Base-by-base conservation (phyloP, 1,139 yeast species). In the Debaryomyces sp. region DNA sequence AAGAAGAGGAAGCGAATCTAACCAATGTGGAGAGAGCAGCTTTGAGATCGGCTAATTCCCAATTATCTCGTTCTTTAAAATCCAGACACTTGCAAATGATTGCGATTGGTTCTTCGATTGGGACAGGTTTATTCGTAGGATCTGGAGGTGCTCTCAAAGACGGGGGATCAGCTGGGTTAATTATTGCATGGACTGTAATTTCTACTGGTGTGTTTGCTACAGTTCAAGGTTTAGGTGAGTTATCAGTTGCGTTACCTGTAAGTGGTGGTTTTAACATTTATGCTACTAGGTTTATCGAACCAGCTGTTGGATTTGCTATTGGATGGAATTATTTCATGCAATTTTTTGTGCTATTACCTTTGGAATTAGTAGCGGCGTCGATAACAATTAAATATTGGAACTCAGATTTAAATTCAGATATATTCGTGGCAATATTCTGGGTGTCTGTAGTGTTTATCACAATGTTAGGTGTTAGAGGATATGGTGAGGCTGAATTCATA, bases 41-140 rank as follows among this genome's bases (percentile, higher is more conserved):
- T 45, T 47, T 64, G 21, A 68, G 64, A 35, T 62, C 78, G 0
- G 74, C 78, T 24, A 70, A 71, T 51, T 70, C 78, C 29, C 74
- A 70, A 43, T 66, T 75, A 43, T 62, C 70, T 26, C 60, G 77
- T 54, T 63, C 62, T 30, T 63, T 72, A 49, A 70, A 68, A 49
- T 55, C 70, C 7, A 57, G 76, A 52, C 75, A 68, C 46, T 55
- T 70, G 46, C 80, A 84, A 57, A 80, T 86, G 86, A 87, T 90
- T 54, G 89, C 96, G 35, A 76, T 89, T 44, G 96, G 95, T 15
- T 89, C 95, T 18, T 87, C 92, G 54, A 86, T 89, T 49, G 96
- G 96, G 5, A 70, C 77, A 1, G 79, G 79, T 13, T 64, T 74
- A 41, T 64, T 67, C 45, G 67, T 67, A 10, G 71, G 70, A 8